These are phyloP conservation scores for Venturia carpophila DNA, from an alignment of 2,329 filamentous ascomycete genomes.

Conservation along the genomic window DNA sequence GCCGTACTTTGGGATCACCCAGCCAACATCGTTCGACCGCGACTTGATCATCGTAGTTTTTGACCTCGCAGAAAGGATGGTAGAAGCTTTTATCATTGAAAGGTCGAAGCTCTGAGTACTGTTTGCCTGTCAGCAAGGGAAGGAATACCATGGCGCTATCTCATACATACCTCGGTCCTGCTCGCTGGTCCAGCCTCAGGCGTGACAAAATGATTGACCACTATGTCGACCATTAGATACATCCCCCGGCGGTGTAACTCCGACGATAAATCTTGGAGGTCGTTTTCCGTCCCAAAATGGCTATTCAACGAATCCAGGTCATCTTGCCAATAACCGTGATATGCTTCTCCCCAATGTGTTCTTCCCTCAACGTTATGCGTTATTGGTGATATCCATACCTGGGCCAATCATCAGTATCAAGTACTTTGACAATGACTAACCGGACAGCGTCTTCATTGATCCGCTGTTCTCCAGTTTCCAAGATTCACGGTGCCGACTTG, in stretches of 20 bases:
- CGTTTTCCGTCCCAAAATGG: conserved; percentile 51
- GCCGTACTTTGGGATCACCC: conserved; percentile 38
- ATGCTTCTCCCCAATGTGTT: conserved; percentile 38
- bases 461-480: too few species aligned
- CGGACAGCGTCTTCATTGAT: too few species aligned
- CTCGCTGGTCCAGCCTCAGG: conserved; percentile 40
- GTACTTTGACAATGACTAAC: not conserved
- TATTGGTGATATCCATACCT: conserved; percentile 41
- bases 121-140: too few species aligned
- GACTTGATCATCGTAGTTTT: conserved; percentile 47
- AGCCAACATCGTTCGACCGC: conserved; percentile 43
- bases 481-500: too few species aligned
- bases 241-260: conserved; percentile 49
- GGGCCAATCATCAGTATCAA: conserved; percentile 24
- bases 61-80: conserved; percentile 51
- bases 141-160: conserved; percentile 38
- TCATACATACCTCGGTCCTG: not conserved
- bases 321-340: conserved; percentile 48
- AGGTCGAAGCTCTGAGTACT: conserved; percentile 44
- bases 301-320: conserved; percentile 48
- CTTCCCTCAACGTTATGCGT: conserved; percentile 35
- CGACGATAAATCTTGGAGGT: conserved; percentile 49
- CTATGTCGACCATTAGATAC: conserved; percentile 54
- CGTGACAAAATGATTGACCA: conserved; percentile 52
- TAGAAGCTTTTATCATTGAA: conserved; percentile 53